Base-by-base conservation (phyloP, 1,284 basidiomycete species). In the Ustilago xerochloae region DNA sequence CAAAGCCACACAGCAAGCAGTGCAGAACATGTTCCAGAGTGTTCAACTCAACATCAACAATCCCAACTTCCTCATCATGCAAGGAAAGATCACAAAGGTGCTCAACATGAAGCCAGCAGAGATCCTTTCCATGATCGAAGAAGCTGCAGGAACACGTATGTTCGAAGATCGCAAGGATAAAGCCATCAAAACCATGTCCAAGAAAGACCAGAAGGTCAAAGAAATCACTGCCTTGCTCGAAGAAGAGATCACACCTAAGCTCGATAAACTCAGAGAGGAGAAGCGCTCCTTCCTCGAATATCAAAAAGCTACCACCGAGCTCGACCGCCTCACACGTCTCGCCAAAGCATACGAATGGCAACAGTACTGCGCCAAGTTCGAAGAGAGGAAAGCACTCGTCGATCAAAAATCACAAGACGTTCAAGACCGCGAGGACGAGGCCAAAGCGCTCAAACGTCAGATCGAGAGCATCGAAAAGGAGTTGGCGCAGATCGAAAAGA, bases 41-140 rank as follows among this genome's bases (percentile, higher is more conserved):
- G 94, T 99, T 0, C 95, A 98, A 85, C 90, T 99, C 79, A 99
- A 99, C 85, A 99, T 99, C 88, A 99, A 99, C 87, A 99, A 98
- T 85, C 97, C 97, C 47, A 99, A 99, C 84, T 99, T 99, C 86
- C 88, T 99, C 68, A 99, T 99, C 85, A 99, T 99, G 95, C 97
- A 99, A 86, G 97, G 97, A 47, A 86, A 86, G 77, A 86, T 85
- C 73, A 84, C 85, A 57, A 85, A 93, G 89, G 93, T 99, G 2
- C 89, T 99, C 59, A 99, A 98, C 85, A 99, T 99, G 97, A 92
- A 94, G 55, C 95, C 97, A 0, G 91, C 92, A 86, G 97, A 99
- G 85, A 97, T 99, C 71, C 88, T 99, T 15, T 93, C 94, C 3
- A 96, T 99, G 93, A 94, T 99, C 12, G 97, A 99, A 85, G 97